phyloP scores from a whole-genome alignment of 495 filamentous ascomycete genomes.

The Penicillium samsonianum region DNA sequence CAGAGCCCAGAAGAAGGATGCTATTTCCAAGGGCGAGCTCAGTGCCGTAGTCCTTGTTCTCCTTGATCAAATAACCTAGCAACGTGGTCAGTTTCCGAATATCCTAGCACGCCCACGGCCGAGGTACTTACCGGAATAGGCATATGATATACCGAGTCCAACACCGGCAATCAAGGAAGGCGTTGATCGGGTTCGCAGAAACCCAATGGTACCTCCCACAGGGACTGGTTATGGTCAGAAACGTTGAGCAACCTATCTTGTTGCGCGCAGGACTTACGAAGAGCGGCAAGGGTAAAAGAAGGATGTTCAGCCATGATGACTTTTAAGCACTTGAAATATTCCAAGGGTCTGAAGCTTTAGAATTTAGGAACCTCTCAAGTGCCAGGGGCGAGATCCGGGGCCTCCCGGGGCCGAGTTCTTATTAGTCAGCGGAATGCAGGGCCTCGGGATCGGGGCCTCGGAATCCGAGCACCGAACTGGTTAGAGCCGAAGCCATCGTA shows the following conservation, averaged over 20 bases:
- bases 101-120: neutral
- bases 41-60: slow-evolving; percentile 27
- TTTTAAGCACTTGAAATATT: slow-evolving; percentile 6
- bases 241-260: neutral
- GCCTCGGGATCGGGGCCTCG: no score
- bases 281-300: slow-evolving; percentile 21
- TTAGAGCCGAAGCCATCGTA: no score
- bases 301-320: slow-evolving; percentile 32
- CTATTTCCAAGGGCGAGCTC: slow-evolving; percentile 21
- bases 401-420: no score
- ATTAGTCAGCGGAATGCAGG: no score
- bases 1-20: slow-evolving; percentile 22
- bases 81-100: neutral
- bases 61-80: slow-evolving; percentile 23
- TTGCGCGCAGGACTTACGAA: slow-evolving; percentile 16
- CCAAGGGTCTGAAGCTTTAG: no score
- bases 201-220: slow-evolving; percentile 18
- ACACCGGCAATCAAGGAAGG: slow-evolving; percentile 23
- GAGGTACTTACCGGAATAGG: slow-evolving; percentile 17
- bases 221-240: slow-evolving; percentile 12
- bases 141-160: slow-evolving; percentile 20
- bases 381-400: no score
- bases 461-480: no score
- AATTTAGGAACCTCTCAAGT: no score
- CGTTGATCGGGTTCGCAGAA: slow-evolving; percentile 15